A percentile compares a stretch with the other conserved stretches of the same genome.
Evolutionary conservation across 192 early-diverging fungal genomes (phyloP).

Genomic region (Glomus cerebriforme): DNA sequence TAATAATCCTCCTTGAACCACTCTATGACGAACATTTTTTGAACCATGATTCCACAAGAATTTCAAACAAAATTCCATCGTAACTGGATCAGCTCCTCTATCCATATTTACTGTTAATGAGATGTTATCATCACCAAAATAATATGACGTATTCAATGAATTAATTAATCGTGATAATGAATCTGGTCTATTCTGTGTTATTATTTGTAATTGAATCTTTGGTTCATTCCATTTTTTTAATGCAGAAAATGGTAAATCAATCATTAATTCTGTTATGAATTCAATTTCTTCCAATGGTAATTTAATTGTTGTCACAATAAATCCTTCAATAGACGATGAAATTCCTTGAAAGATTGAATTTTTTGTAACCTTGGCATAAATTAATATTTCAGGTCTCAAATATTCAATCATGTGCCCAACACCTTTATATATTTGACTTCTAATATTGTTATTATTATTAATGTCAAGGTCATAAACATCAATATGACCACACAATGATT

Average conservation of each 20-base stretch:
- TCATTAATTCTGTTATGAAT: conserved; percentile 47
- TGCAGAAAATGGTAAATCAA: conserved; percentile 51
- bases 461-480: conserved; percentile 1
- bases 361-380: neutral
- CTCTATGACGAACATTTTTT: conserved; percentile 53
- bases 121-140: conserved; percentile 51
- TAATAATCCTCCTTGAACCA: conserved; percentile 57
- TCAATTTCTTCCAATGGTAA: conserved; percentile 49
- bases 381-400: neutral
- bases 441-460: neutral
- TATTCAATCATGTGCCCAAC: neutral
- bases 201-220: conserved; percentile 52
- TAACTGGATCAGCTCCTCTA: conserved; percentile 53
- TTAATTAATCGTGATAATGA: conserved; percentile 57
- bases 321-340: neutral
- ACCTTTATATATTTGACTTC: neutral
- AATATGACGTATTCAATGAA: conserved; percentile 48
- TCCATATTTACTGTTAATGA: conserved; percentile 60
- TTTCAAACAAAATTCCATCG: conserved; percentile 44
- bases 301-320: conserved; percentile 36
- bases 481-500: neutral
- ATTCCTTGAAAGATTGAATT: neutral
- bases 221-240: conserved; percentile 55
- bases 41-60: conserved; percentile 54
- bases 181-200: conserved; percentile 58